Conservation (phyloP, 2,329 filamentous ascomycete species). For the Alternaria novae-zelandiae region DNA sequence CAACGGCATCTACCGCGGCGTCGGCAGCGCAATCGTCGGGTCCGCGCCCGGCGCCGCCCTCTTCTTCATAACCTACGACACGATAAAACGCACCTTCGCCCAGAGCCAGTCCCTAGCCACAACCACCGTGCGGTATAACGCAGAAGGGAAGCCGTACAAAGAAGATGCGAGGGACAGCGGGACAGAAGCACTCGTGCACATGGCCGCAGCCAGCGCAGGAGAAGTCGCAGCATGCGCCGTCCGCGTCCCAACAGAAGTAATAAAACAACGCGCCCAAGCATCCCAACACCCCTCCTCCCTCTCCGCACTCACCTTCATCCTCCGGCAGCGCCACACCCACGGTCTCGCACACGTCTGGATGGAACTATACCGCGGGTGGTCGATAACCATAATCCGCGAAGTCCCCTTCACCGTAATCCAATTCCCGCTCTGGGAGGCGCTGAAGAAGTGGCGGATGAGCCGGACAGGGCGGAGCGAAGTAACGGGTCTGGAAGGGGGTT, state of each 20-base stretch:
- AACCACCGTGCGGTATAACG: conserved; percentile 25
- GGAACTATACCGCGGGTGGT: conserved; percentile 90
- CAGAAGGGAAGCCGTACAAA: conserved; percentile 37
- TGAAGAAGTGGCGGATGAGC: conserved; percentile 74
- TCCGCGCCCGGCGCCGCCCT: conserved; percentile 92
- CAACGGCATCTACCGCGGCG: conserved; percentile 88
- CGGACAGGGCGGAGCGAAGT: conserved; percentile 58
- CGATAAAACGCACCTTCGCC: conserved; percentile 58
- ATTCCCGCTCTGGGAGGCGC: conserved; percentile 93
- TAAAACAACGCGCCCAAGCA: conserved; percentile 96
- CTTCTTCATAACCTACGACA: conserved; percentile 96
- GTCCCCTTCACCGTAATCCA: conserved; percentile 97
- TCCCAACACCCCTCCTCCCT: conserved; percentile 75
- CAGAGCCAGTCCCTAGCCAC: conserved; percentile 1
- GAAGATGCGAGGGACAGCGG: conserved; percentile 14
- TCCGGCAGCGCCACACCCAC: conserved; percentile 50
- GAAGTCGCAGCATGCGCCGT: conserved; percentile 93
- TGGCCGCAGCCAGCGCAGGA: conserved; percentile 82
- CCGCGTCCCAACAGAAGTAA: conserved; percentile 91
- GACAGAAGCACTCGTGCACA: conserved; percentile 64
- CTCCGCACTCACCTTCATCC: conserved; percentile 72
- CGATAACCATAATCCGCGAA: conserved; percentile 91
- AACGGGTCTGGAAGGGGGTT: conserved; percentile 76
- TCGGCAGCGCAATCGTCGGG: conserved; percentile 87
- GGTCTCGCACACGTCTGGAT: conserved; percentile 68